Percentiles rank a stretch among this genome's conserved stretches.
These are phyloP conservation scores for Circinella umbellata DNA, from an alignment of 371 early-diverging fungal species.

Conservation along the genomic window DNA sequence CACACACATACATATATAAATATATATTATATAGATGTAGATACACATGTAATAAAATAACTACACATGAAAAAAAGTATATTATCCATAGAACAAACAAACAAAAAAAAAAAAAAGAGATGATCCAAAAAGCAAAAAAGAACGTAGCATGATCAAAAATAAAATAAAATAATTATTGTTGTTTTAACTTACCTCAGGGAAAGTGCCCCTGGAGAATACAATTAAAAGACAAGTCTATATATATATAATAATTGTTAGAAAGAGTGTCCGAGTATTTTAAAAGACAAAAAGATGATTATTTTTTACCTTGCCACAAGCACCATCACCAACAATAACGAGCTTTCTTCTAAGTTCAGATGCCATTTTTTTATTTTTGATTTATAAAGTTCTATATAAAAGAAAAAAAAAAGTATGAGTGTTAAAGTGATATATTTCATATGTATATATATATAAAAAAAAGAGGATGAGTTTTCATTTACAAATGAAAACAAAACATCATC, in stretches of 20 bases:
- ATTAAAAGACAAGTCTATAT: conserved; percentile 84
- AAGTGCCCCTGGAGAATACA: conserved; percentile 85
- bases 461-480: too few relatives aligned
- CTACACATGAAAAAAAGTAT: background rate
- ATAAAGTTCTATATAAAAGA: background rate
- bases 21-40: too few relatives aligned
- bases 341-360: conserved; percentile 86
- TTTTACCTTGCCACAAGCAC: conserved; percentile 85
- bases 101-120: background rate
- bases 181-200: conserved; percentile 74
- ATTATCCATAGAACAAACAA: background rate
- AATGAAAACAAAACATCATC: too few relatives aligned
- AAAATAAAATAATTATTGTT: background rate
- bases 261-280: too few relatives aligned
- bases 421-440: too few relatives aligned
- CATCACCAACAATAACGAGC: conserved; percentile 95
- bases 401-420: too few relatives aligned
- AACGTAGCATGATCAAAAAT: conserved; percentile 17
- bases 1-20: too few relatives aligned
- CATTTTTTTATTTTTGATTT: conserved; percentile 15
- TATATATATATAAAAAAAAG: background rate
- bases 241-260: background rate
- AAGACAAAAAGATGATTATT: background rate
- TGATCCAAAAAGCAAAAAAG: too few relatives aligned
- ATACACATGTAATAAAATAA: too few relatives aligned